Base-by-base conservation (phyloP, 495 filamentous ascomycete species). In the Hypoxylon fragiforme region DNA sequence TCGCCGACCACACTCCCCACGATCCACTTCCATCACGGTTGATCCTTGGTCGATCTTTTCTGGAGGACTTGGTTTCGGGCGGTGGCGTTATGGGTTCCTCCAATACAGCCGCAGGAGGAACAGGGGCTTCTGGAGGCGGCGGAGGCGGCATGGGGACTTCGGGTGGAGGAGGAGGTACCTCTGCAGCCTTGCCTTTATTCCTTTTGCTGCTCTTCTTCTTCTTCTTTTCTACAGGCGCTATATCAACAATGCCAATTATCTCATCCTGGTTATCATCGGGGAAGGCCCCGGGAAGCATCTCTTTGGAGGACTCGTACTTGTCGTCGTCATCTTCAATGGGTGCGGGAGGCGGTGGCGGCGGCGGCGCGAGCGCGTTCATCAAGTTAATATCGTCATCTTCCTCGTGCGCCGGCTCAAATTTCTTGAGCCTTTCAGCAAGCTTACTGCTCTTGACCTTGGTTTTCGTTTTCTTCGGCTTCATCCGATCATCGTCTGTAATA, bases 361-460 rank as follows among this genome's bases (percentile, higher is more conserved):
- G 68, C 35, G 67, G 65, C 30, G 65, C 65, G 41, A 57, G 39
- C 35, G 56, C 57, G 21, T 60, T 44, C 42, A 67, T 60, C 30
- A 63, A 30, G 26, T 64, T 62, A 42, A 2, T 38, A n/a, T 70
- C 58, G 20, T 60, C 47, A 39, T 69, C 63, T 37, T 64, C 54
- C 22, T 67, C 49, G 55, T 74, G 63, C 42, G 64, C 52, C 35
- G 71, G 60, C 67, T 81, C 76, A 60, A 81, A 83, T 26, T 79
- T 74, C 62, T 71, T 75, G 28, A 81, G 69, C 46, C 71, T 72
- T 36, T 81, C 75, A 35, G 77, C 72, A 66, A 83, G 73, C 64
- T 77, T 83, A 42, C 73, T 68, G 37, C 67, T 61, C 31, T 73
- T 70, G 20, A 70, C 62, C 34, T 74, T 70, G 21, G 73, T 63